Evolutionary conservation across 768 basidiomycete species (phyloP).

Genomic region (Pisolithus albus): DNA sequence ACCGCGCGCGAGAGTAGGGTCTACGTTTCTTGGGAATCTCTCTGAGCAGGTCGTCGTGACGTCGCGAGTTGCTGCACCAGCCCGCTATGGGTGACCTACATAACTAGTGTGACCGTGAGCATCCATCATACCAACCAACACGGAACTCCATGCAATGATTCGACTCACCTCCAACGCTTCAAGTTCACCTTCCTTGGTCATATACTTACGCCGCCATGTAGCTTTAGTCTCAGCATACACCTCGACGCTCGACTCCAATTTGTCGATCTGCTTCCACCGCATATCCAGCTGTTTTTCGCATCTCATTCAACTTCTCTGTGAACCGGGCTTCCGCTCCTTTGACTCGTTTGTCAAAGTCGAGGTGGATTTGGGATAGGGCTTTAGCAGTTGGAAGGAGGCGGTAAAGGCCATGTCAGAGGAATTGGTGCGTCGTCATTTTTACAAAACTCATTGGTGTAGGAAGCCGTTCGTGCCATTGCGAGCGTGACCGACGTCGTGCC

Average conservation of each 20-base stretch:
- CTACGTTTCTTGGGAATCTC: slow-evolving; percentile 63
- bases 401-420: too few relatives aligned
- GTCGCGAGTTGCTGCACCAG: slow-evolving; percentile 61
- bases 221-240: slow-evolving; percentile 70
- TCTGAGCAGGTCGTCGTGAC: slow-evolving; percentile 51
- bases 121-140: neutral
- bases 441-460: too few relatives aligned
- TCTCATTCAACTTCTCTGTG: slow-evolving; percentile 63
- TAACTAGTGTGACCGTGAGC: neutral
- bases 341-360: slow-evolving; percentile 77
- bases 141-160: neutral
- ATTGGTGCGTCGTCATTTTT: too few relatives aligned
- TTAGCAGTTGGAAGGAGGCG: slow-evolving; percentile 29
- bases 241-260: slow-evolving; percentile 83
- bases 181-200: slow-evolving; percentile 82
- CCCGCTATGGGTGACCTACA: slow-evolving; percentile 65
- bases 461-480: too few relatives aligned
- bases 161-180: slow-evolving; percentile 71
- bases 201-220: slow-evolving; percentile 76
- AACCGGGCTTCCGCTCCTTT: slow-evolving; percentile 75
- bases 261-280: slow-evolving; percentile 89
- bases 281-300: slow-evolving; percentile 84
- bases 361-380: slow-evolving; percentile 73
- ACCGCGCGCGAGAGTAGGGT: slow-evolving; percentile 66
- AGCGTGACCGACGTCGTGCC: too few relatives aligned